These are phyloP conservation scores for Takakia lepidozioides DNA, from an alignment of 225 moss, liverwort and hornwort genomes.

Conservation along the genomic window DNA sequence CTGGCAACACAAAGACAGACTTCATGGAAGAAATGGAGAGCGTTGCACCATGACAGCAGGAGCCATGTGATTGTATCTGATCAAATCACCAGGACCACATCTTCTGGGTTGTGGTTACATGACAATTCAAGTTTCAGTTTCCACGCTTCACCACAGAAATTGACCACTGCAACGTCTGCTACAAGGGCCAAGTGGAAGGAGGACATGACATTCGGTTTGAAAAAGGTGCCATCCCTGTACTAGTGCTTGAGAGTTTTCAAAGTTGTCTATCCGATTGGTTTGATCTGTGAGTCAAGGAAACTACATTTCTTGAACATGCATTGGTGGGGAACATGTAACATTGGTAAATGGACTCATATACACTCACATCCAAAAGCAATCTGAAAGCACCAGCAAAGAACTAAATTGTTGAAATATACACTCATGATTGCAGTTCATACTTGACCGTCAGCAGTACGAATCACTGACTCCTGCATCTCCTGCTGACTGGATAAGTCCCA, in stretches of 20 bases:
- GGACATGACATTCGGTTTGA: constrained; percentile 31
- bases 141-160: too few relatives aligned
- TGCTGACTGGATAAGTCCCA: constrained; percentile 36
- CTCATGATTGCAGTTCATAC: constrained; percentile 27
- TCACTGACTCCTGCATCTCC: constrained; percentile 38
- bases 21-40: too few relatives aligned
- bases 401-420: too few relatives aligned
- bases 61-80: too few relatives aligned
- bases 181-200: constrained; percentile 34
- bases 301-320: background rate
- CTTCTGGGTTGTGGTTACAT: too few relatives aligned
- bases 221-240: constrained; percentile 20
- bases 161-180: too few relatives aligned
- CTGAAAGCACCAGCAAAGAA: constrained; percentile 4
- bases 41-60: too few relatives aligned
- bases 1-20: too few relatives aligned
- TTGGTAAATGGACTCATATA: constrained; percentile 10
- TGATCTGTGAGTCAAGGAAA: background rate
- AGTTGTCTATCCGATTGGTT: background rate
- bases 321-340: background rate
- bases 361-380: constrained; percentile 4
- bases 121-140: too few relatives aligned
- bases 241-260: too few relatives aligned
- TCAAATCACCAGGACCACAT: too few relatives aligned
- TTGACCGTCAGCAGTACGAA: constrained; percentile 39